phyloP scores from a whole-genome alignment of 768 basidiomycete genomes.

The Leccinum aurantiacum region DNA sequence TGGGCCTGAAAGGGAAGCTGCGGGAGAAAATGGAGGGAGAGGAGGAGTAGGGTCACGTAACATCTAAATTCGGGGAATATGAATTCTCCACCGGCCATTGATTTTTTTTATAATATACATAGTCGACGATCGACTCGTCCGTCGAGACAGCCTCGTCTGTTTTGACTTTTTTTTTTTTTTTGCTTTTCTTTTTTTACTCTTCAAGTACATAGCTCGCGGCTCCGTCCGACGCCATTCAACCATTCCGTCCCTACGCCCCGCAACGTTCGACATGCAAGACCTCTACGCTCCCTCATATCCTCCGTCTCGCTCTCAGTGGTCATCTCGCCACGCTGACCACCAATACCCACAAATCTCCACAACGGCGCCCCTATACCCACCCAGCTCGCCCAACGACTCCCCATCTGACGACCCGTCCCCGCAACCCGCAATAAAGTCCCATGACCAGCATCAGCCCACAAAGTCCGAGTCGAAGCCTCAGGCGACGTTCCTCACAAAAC shows the following conservation, averaged over 20 bases:
- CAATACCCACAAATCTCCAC: slow-evolving; percentile 36
- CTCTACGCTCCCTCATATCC: slow-evolving; percentile 45
- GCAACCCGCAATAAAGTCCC: slow-evolving; percentile 30
- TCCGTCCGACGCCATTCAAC: slow-evolving; percentile 31
- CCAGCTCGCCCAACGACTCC: slow-evolving; percentile 40
- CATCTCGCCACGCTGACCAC: slow-evolving; percentile 34
- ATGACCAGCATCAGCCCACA: slow-evolving; percentile 50
- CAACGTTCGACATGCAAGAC: slow-evolving; percentile 47
- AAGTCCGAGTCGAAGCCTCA: slow-evolving; percentile 82
- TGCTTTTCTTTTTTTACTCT: slow-evolving; percentile 32
- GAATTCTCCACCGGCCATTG: slow-evolving; percentile 40
- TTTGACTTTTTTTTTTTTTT: slow-evolving; percentile 28
- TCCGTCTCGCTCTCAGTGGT: slow-evolving; percentile 39
- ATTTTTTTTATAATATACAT: slow-evolving; percentile 38
- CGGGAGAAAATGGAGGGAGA: slow-evolving; percentile 34
- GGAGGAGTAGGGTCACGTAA: slow-evolving; percentile 34
- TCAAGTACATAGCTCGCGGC: slow-evolving; percentile 33
- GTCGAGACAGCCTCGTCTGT: slow-evolving; percentile 31
- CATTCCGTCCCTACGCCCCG: slow-evolving; percentile 42
- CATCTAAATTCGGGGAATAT: slow-evolving; percentile 35
- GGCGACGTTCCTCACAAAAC: slow-evolving; percentile 95
- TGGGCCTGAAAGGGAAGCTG: slow-evolving; percentile 26
- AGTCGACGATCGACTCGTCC: slow-evolving; percentile 34
- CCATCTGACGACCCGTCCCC: slow-evolving; percentile 51
- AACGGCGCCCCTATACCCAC: slow-evolving; percentile 33